Base-by-base conservation (phyloP, 2,329 filamentous ascomycete genomes). In the Cytospora mali region DNA sequence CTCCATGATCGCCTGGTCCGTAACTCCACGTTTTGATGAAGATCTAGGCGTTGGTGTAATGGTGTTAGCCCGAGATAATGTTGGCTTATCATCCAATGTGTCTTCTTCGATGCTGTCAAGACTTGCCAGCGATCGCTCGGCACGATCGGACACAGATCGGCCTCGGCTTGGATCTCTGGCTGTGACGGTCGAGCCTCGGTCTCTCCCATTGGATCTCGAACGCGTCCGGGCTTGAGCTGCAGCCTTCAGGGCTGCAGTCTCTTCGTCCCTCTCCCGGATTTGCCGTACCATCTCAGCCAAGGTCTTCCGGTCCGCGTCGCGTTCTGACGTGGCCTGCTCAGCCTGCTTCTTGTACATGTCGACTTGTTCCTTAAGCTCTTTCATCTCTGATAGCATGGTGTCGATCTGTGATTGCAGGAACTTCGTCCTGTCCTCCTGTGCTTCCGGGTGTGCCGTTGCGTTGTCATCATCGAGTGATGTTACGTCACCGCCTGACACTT, bases 201-300 rank as follows among this genome's bases (percentile, higher is more conserved):
- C 71, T 64, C 73, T 68, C 55, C 70, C 68, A 55, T 71, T 70
- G 39, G 77, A 77, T 14, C 73, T 69, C n/a, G 77, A 78, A 25
- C 74, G 75, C 2, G 73, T 72, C 35, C 77, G 76, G 4, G 76
- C 76, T 33, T 39, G 52, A 23, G 64, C 60, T 46, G 60, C 63
- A 7, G 63, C 61, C 28, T 63, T 63, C 25, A 65, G 57, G n/a
- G 75, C 79, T 33, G 75, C 76, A 31, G 79, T 81, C 67, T 84
- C 85, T 68, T 88, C 86, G 68, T 93, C 88, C 4, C 73, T 70
- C 69, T 81, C 82, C 58, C 93, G 86, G 61, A 97, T 89, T 68
- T 89, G 88, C 69, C 91, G 82, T 14, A 97, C 88, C 92, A 98
- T 95, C 72, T 97, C 91, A 1, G 90, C 88, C 51, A 99, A 77